Base-by-base conservation (phyloP, 2,329 filamentous ascomycete genomes). In the Nakataea oryzae region DNA sequence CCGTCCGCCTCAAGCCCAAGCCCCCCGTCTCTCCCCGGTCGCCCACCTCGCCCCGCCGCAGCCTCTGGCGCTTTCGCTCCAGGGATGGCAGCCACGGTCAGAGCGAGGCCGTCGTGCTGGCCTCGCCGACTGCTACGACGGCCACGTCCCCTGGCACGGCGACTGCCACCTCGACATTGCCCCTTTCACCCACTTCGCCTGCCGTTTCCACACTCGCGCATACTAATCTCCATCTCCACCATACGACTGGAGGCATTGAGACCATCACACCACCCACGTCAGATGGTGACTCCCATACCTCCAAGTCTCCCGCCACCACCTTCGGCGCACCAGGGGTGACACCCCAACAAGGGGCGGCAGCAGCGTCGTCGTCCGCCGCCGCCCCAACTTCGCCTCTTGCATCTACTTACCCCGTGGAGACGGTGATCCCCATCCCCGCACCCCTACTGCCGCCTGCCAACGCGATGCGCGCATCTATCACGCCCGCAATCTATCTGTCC, bases 391-490 rank as follows among this genome's bases (percentile, higher is more conserved):
- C 73, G 2, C 72, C 73, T 7, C 63, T 26, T 13, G 27, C 28
- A 21, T 34, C 50, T 61, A 60, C 61, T 47, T 80, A 81, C 58
- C 82, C 85, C 12, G 80, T 88, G 13, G 78, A 85, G 70, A 83
- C 79, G 2, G 75, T 93, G 30, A 72, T 96, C 3, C 93, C 93
- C 0, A 74, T 96, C 59, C 85, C 88, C 0, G 82, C 85, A 7
- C 89, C 90, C 0, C 76, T 96, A 6, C 79, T 97, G 6, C 89
- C 91, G 7, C 77, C 84, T 1, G 80, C 82, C 58, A 93, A 96
- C 70, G 82, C 87, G 0, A 86, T 96, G 73, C 89, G 93, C 62
- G 82, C 86, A 32, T 88, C 86, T 34, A 95, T 97, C 68, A 87
- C 81, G 0, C 85, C 90, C 0, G 76, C 82, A 21, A 82, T 89